Conservation (phyloP, 768 basidiomycete species). For the Lepiota brunneoincarnata region DNA sequence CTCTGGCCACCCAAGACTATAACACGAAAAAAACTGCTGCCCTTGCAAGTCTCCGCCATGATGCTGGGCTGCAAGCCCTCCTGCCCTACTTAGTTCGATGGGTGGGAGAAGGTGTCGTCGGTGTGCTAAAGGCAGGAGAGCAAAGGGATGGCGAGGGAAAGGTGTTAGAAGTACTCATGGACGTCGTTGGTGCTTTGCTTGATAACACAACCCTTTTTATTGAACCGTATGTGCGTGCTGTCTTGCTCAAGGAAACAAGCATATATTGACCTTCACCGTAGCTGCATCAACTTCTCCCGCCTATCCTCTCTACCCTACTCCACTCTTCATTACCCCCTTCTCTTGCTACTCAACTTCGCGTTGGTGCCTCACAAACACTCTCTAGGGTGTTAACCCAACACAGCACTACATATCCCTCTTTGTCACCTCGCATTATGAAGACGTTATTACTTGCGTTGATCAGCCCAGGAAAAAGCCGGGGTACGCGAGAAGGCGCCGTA, state of each 20-base stretch:
- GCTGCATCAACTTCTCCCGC: slow-evolving; percentile 95
- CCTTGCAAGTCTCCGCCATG: slow-evolving; percentile 81
- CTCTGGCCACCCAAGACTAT: slow-evolving; percentile 45
- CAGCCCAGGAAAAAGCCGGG: slow-evolving; percentile 65
- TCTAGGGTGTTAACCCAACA: slow-evolving; percentile 79
- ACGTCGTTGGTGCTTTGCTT: slow-evolving; percentile 80
- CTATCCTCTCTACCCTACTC: slow-evolving; percentile 87
- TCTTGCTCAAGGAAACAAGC: neutral
- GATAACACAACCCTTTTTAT: slow-evolving; percentile 89
- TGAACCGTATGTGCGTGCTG: slow-evolving; percentile 86
- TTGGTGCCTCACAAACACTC: slow-evolving; percentile 79
- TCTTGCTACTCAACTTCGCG: slow-evolving; percentile 72
- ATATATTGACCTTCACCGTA: slow-evolving; percentile 27
- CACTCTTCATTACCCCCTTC: slow-evolving; percentile 79
- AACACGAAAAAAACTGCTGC: slow-evolving; percentile 79
- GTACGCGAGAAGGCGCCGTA: slow-evolving; percentile 87
- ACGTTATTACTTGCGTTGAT: slow-evolving; percentile 87
- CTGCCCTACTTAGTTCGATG: slow-evolving; percentile 93
- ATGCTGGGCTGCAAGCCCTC: slow-evolving; percentile 89
- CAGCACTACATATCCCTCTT: slow-evolving; percentile 84
- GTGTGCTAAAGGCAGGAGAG: slow-evolving; percentile 51
- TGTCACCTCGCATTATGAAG: slow-evolving; percentile 89
- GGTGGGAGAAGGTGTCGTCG: slow-evolving; percentile 86
- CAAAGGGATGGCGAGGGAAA: slow-evolving; percentile 66
- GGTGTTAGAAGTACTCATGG: slow-evolving; percentile 77